Conservation (phyloP, 371 early-diverging fungal genomes). For the Circinella minor region DNA sequence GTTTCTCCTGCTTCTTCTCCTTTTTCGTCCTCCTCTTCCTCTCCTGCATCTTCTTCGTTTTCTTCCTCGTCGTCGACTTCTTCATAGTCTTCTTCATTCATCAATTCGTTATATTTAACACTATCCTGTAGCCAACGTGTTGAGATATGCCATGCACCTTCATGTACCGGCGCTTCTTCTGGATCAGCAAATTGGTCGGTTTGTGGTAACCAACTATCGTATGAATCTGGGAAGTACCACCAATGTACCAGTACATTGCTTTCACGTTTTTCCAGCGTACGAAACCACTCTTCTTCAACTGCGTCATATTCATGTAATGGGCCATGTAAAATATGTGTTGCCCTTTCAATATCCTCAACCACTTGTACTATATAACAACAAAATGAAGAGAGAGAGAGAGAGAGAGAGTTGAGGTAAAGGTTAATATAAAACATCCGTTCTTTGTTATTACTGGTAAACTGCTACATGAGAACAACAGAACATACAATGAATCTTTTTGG, state of each 20-base stretch:
- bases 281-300: slow-evolving; percentile 74
- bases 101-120: slow-evolving; percentile 72
- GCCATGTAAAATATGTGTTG: slow-evolving; percentile 73
- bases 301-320: slow-evolving; percentile 44
- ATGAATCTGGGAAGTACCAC: slow-evolving; percentile 87
- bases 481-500: slow-evolving; percentile 57
- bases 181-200: slow-evolving; percentile 70
- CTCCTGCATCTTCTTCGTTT: slow-evolving; percentile 19
- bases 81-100: slow-evolving; percentile 83
- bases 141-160: slow-evolving; percentile 72
- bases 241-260: slow-evolving; percentile 77
- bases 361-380: slow-evolving; percentile 38
- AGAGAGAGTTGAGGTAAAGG: too few species aligned
- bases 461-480: background rate
- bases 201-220: slow-evolving; percentile 79
- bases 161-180: slow-evolving; percentile 67
- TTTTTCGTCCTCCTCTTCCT: slow-evolving; percentile 25
- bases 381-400: too few species aligned
- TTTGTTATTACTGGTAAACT: background rate
- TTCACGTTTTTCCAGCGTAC: slow-evolving; percentile 72
- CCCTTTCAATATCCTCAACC: slow-evolving; percentile 41
- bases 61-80: slow-evolving; percentile 34
- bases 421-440: too few species aligned
- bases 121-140: slow-evolving; percentile 83
- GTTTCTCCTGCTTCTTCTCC: slow-evolving; percentile 70